Base-by-base conservation (phyloP, 176 grass and related monocot genomes). In the Hsuehochloa calcarea region DNA sequence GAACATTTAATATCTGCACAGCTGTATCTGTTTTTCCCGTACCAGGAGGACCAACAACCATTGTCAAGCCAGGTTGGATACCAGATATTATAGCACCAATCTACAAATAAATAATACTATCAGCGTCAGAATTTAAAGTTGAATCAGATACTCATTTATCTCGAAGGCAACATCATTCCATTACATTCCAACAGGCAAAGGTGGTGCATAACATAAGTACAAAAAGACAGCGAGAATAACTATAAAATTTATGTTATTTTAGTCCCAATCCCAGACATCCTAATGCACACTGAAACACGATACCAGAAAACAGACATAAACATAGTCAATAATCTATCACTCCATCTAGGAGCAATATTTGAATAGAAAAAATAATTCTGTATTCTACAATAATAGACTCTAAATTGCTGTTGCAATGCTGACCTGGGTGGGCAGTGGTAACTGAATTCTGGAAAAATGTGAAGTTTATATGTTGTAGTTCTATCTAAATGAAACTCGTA, bases 1-100 rank as follows among this genome's bases (percentile, higher is more conserved):
- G 90, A 85, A 96, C 96, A 85, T 98, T 98, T 67, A 99, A 90
- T 90, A 99, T 96, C 80, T 99, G 96, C 83, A 99, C 96, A 56
- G 96, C 96, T 75, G 96, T 99, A 89, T 99, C 96, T 37, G 96
- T 99, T 83, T 99, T 99, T 50, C 96, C 96, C 34, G 96, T 96
- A 89, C 96, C 96, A 87, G 96, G 96, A 83, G 93, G 96, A 79
- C 96, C 96, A 90, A 99, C 96, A 92, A 96, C 96, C 96, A 99
- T 94, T 19, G 93, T 96, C 80, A 99, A 92, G 4, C 96, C 96
- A 86, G 96, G 96, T 84, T 99, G 93, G 78, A 90, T 87, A 59
- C 96, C 96, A 45, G 96, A 99, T 92, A 99, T 89, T 84, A 99
- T 96, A 72, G 93, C 96, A 25, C 90, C 96, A 37, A 98, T 71